These are phyloP conservation scores for Bimuria novae-zelandiae DNA, from an alignment of 2,329 filamentous ascomycete genomes.

Conservation along the genomic window DNA sequence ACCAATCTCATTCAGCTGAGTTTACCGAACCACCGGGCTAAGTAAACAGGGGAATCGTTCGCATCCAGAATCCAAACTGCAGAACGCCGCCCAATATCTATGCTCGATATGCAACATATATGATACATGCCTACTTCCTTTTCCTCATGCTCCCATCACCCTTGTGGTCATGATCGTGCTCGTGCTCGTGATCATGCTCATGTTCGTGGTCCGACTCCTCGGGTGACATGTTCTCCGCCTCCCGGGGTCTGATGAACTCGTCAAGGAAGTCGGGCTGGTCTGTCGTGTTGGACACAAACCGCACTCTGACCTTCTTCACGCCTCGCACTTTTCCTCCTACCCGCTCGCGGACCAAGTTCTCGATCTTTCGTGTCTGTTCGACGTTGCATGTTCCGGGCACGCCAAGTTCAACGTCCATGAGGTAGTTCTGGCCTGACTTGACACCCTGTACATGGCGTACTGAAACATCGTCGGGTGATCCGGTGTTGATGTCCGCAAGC, in stretches of 20 bases:
- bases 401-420: slow-evolving; percentile 85
- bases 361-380: slow-evolving; percentile 69
- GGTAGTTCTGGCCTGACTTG: slow-evolving; percentile 95
- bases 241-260: slow-evolving; percentile 59
- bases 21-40: slow-evolving; percentile 3
- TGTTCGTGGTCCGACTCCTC: slow-evolving; percentile 38
- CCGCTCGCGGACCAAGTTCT: slow-evolving; percentile 72
- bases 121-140: slow-evolving; percentile 27
- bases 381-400: slow-evolving; percentile 80
- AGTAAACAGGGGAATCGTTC: slow-evolving; percentile 21
- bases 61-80: slow-evolving; percentile 21
- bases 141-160: slow-evolving; percentile 24
- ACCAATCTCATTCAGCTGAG: slow-evolving; percentile 7
- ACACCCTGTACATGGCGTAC: slow-evolving; percentile 82
- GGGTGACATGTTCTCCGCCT: slow-evolving; percentile 34
- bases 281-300: slow-evolving; percentile 75
- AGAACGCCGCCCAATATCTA: slow-evolving; percentile 22
- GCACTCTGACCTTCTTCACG: slow-evolving; percentile 79
- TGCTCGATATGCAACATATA: slow-evolving; percentile 23
- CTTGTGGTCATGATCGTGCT: slow-evolving; percentile 31
- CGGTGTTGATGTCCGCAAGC: slow-evolving; percentile 44
- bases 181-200: slow-evolving; percentile 35
- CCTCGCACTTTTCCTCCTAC: slow-evolving; percentile 81
- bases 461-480: slow-evolving; percentile 63
- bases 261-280: slow-evolving; percentile 66